Evolutionary conservation across 331 rosid species (phyloP), one percentile per base, ranked within the genome.

Genomic region (Quercus lobata): DNA sequence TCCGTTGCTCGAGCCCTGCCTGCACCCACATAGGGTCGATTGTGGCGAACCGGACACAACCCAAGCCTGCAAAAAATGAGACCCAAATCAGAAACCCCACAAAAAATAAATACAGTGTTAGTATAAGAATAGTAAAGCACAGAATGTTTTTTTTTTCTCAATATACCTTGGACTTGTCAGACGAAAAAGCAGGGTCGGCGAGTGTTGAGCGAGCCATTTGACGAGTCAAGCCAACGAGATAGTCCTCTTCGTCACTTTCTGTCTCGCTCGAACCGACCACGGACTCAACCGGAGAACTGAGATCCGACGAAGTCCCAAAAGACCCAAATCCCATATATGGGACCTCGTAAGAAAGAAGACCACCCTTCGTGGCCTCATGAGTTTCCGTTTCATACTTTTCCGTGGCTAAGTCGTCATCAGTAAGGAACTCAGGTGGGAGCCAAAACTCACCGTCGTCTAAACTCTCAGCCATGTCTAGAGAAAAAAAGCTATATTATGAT

Each of bases 181-280:
- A 27, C 19, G 66, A 56, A 37, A 79, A 72, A 56, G 3, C 63
- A 16, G 27, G 60, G 0, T 24, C 19, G 5, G 80, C 80, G 3
- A 94, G 87, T 1, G 90, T 30, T 0, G 94, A 85, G 41, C 53
- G 89, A 32, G 89, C 82, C 78, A 91, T 29, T 16, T 61, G 90
- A 65, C 75, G 90, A 7, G 92, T 86, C 54, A 95, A 80, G 5
- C 89, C 96, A 3, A 92, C 83, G 0, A 89, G 44, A 78, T 79
- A 87, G 4, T 95, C 99, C 4, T 93, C 97, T 76, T 91, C 97
- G 17, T 90, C 96, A 35, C 97, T 93, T 86, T 93, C 97, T 0
- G 97, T 90, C 74, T 93, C 98, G 53, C 96, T 92, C 7, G 94
- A 93, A 68, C 87, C 81, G 0, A 57, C 19, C 19, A 88, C 49